Evolutionary conservation across 2,329 filamentous ascomycete species (phyloP), one percentile per base, ranked within the genome.

Genomic region (Nemania bipapillata): DNA sequence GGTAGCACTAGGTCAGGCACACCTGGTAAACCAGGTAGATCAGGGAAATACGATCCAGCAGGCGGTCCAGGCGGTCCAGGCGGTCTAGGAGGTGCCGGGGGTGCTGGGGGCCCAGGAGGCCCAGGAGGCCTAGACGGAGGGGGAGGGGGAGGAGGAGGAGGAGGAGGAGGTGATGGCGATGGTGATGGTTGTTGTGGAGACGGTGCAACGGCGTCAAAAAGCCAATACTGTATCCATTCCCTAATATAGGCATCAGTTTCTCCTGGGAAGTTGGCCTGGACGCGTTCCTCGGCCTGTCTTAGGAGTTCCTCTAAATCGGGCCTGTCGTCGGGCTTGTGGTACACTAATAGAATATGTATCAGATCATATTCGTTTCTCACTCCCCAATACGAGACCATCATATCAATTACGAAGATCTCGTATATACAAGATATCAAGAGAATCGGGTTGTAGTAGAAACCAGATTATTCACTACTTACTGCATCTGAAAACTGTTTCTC

Each of bases 401-500:
- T 17, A 5, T 26, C 22, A 6, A 20, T 15, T 15, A 60, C 15
- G 4, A 5, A 37, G 26, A 7, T 20, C 20, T 9, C 2, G 22
- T 22, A 17, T 26, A 26, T 2, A 3, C 4, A 40, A 32, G 6
- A 8, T 6, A 45, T 3, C 3, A 49, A 40, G 2, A 45, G 40
- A 20, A n/a, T 12, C 1, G 8, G 17, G 9, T 15, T 17, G 22
- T 37, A 12, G 15, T 4, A 17, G 28, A 28, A 2, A 22, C 1
- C 15, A 17, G 8, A 26, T 4, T 45, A 2, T 20, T 32, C 2
- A 17, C 12, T 37, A 63, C 70, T 68, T 6, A 71, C 70, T 69
- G 68, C 75, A 74, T 28, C 66, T 28, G 20, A 71, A 74, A 35
- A 77, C 61, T 1, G 63, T 70, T 9, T n/a, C 7, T 26, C 75